Evolutionary conservation across 1,284 basidiomycete genomes (phyloP).

Genomic region (Kalmanozyma brasiliensis): DNA sequence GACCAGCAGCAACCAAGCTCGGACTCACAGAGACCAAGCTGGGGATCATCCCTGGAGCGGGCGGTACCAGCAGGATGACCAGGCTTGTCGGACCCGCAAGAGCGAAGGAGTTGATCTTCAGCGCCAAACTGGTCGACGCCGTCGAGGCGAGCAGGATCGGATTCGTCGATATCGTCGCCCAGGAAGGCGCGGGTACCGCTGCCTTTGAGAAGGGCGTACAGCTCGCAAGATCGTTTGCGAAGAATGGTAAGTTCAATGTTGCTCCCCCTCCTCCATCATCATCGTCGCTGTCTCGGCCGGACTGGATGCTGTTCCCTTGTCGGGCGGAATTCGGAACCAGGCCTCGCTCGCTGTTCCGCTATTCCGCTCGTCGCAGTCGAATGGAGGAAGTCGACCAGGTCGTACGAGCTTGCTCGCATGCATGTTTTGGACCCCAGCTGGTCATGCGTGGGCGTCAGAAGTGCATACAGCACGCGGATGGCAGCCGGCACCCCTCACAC

Average conservation of each 20-base stretch:
- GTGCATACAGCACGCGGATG: no score
- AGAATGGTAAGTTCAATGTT: slow-evolving; percentile 78
- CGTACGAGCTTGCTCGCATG: slow-evolving; percentile 5
- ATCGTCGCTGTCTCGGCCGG: no score
- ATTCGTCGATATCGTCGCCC: slow-evolving; percentile 80
- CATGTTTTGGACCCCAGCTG: not conserved
- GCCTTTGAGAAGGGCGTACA: slow-evolving; percentile 34
- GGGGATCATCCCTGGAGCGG: slow-evolving; percentile 86
- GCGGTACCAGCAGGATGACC: slow-evolving; percentile 80
- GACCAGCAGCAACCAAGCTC: slow-evolving; percentile 77
- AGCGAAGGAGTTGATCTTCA: slow-evolving; percentile 89
- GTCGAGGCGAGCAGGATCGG: slow-evolving; percentile 80
- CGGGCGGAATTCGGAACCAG: no score
- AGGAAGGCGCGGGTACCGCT: slow-evolving; percentile 17
- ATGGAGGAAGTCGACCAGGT: no score
- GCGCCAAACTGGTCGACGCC: slow-evolving; percentile 76
- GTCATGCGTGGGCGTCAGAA: slow-evolving; percentile 12
- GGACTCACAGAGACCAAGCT: slow-evolving; percentile 84
- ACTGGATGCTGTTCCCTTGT: no score
- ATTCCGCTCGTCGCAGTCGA: no score
- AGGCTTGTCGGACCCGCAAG: slow-evolving; percentile 82
- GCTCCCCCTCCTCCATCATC: no score
- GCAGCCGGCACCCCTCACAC: no score
- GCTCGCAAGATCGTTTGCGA: slow-evolving; percentile 52
- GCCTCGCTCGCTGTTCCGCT: no score